Conservation (phyloP, 805 yeast genomes). For the Candida maltosa region DNA sequence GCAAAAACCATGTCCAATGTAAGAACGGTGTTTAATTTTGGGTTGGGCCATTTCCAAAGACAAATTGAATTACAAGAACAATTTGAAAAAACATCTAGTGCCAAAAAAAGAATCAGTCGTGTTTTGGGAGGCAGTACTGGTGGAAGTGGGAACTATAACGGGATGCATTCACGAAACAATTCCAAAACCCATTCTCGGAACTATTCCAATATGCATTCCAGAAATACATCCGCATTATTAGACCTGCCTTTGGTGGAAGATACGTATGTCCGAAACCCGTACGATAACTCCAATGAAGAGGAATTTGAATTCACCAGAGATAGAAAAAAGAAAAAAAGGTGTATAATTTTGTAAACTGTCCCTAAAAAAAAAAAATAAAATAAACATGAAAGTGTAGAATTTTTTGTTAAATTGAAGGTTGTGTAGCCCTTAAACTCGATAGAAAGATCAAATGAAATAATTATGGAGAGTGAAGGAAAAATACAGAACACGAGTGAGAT, state of each 20-base stretch:
- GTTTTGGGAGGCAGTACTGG: slow-evolving; percentile 20
- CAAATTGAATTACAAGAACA: slow-evolving; percentile 33
- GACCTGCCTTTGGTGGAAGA: slow-evolving; percentile 42
- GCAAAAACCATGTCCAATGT: slow-evolving; percentile 70
- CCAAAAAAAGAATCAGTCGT: slow-evolving; percentile 31
- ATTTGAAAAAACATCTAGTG: slow-evolving; percentile 25
- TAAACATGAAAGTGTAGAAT: neutral
- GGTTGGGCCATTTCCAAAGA: slow-evolving; percentile 44
- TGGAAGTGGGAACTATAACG: slow-evolving; percentile 7
- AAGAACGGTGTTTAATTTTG: slow-evolving; percentile 62
- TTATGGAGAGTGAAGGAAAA: too few species aligned
- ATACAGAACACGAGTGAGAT: too few species aligned
- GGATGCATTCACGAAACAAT: too few species aligned
- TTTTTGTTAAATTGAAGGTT: too few species aligned
- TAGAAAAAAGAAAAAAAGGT: slow-evolving; percentile 23
- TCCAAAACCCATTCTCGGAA: slow-evolving; percentile 16
- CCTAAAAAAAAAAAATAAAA: neutral
- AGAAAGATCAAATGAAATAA: too few species aligned
- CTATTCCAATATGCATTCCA: slow-evolving; percentile 30
- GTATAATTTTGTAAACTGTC: slow-evolving; percentile 33
- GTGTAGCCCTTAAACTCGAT: too few species aligned
- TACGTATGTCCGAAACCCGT: slow-evolving; percentile 31
- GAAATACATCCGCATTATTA: slow-evolving; percentile 32
- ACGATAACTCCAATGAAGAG: slow-evolving; percentile 30
- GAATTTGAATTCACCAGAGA: slow-evolving; percentile 40